Conservation (phyloP, 2,329 filamentous ascomycete species). For the Botrytis paeoniae region DNA sequence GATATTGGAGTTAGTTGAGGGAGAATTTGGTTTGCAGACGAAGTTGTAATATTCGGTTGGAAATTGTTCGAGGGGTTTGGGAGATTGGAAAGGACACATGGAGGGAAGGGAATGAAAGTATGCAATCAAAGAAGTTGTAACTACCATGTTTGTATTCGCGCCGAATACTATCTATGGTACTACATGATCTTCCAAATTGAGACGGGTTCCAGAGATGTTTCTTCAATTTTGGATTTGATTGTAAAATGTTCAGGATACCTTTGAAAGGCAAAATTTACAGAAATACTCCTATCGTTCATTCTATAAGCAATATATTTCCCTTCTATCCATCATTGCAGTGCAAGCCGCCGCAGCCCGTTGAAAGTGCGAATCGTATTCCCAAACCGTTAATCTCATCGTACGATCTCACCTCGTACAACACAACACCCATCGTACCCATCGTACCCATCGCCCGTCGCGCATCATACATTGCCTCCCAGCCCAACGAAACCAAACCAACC, state of each 20-base stretch:
- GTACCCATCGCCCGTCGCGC: too few relatives aligned
- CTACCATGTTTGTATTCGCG: background rate
- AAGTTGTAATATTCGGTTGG: background rate
- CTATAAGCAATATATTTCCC: background rate
- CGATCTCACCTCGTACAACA: background rate
- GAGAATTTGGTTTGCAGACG: background rate
- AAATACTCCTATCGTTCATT: background rate
- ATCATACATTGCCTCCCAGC: background rate
- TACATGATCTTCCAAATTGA: background rate
- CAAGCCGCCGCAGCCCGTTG: background rate
- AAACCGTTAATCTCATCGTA: background rate
- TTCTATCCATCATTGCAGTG: too few relatives aligned
- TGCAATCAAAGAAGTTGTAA: background rate
- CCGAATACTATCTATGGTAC: background rate
- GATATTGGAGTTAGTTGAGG: conserved; percentile 14
- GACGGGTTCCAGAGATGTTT: background rate
- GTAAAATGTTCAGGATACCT: background rate
- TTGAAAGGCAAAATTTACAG: background rate
- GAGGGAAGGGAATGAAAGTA: background rate
- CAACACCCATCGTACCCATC: background rate
- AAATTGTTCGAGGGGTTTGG: background rate
- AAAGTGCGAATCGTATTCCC: too few relatives aligned
- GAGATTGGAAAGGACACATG: background rate
- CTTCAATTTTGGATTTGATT: background rate
- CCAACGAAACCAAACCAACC: background rate